Conservation (phyloP, 306 rosid genomes). For the Cyclanthera cordifolia region DNA sequence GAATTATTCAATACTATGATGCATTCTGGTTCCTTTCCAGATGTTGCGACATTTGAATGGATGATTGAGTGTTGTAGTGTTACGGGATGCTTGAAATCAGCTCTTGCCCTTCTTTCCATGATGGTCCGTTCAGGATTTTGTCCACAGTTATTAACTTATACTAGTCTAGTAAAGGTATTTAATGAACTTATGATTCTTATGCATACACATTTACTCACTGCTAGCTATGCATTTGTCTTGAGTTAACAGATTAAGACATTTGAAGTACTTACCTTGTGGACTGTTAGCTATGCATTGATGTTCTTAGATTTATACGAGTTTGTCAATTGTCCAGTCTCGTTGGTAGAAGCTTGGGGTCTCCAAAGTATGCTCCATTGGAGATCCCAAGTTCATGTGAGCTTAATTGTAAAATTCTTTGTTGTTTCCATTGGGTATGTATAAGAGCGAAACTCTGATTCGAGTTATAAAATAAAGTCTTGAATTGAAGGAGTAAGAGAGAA, state of each 20-base stretch:
- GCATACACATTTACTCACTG: background rate
- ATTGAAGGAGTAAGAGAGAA: background rate
- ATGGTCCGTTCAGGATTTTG: conserved; percentile 67
- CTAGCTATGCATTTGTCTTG: background rate
- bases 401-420: too few species aligned
- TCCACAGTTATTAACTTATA: conserved; percentile 40
- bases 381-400: too few species aligned
- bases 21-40: conserved; percentile 38
- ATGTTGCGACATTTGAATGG: conserved; percentile 50
- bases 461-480: too few species aligned
- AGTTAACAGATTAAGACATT: background rate
- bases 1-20: conserved; percentile 56
- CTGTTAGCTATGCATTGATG: background rate
- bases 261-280: background rate
- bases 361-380: too few species aligned
- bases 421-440: too few species aligned
- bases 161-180: conserved; percentile 53
- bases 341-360: too few species aligned
- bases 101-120: conserved; percentile 45
- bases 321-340: background rate
- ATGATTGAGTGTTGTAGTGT: conserved; percentile 64
- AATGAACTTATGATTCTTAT: background rate
- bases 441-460: too few species aligned
- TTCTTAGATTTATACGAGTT: background rate
- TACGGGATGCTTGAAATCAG: conserved; percentile 50